These are phyloP conservation scores for Cryptosporidium ubiquitum DNA, from an alignment of 169 alveolate genomes.

Conservation along the genomic window DNA sequence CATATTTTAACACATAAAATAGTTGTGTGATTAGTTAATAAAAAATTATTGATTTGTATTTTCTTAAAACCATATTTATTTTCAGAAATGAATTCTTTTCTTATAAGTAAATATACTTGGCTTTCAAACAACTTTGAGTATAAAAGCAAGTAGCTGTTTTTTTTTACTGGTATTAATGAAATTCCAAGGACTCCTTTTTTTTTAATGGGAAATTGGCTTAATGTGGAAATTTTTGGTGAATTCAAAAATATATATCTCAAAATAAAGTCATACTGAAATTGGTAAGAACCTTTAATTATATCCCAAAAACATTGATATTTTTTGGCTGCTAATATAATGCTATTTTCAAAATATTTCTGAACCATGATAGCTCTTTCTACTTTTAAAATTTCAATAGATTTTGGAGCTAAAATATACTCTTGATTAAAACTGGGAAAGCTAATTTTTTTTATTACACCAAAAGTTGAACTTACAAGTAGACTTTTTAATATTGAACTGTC, in stretches of 20 bases:
- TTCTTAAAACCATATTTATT: background rate
- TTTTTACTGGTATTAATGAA: background rate
- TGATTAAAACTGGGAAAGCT: background rate
- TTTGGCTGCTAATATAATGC: background rate
- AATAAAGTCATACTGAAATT: background rate
- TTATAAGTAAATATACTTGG: background rate
- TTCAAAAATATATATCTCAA: background rate
- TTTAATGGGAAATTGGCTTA: background rate
- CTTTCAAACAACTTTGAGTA: background rate
- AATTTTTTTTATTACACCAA: slow-evolving; percentile 1
- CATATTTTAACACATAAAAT: slow-evolving; percentile 1
- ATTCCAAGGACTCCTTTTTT: background rate
- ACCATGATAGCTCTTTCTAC: background rate
- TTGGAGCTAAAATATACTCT: background rate
- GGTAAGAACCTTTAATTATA: background rate
- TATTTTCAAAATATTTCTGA: background rate
- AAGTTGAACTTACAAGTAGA: slow-evolving; percentile 2
- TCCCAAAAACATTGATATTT: slow-evolving; percentile 15
- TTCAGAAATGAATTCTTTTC: background rate
- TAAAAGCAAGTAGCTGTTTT: slow-evolving; percentile 4
- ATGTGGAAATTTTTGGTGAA: background rate
- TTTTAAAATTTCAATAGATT: background rate
- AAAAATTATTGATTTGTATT: background rate
- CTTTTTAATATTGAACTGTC: background rate
- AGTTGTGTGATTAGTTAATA: background rate